These are phyloP conservation scores for Coleophoma eucalyptorum DNA, from an alignment of 2,329 filamentous ascomycete genomes.

Conservation along the genomic window DNA sequence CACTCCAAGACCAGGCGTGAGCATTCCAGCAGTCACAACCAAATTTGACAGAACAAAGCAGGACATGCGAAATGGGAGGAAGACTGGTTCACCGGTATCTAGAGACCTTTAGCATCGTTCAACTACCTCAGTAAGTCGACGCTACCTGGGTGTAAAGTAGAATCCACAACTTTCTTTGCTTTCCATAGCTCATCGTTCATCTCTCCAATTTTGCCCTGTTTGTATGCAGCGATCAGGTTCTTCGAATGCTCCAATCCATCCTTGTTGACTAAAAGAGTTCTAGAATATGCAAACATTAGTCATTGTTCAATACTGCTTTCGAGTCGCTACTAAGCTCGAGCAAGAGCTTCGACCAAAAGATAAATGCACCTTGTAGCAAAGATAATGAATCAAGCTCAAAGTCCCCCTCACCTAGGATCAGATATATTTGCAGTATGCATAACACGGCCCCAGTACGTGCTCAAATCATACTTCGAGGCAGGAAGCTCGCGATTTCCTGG, in stretches of 20 bases:
- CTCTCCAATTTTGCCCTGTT: conserved; percentile 70
- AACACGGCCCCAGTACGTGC: conserved; percentile 93
- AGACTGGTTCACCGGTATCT: conserved; percentile 91
- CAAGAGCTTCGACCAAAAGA: conserved; percentile 1
- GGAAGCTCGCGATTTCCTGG: conserved; percentile 77
- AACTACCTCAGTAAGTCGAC: not conserved
- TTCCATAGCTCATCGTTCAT: conserved; percentile 93
- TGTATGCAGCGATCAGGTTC: conserved; percentile 76
- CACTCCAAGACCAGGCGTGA: conserved; percentile 80
- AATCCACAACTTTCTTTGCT: conserved; percentile 96
- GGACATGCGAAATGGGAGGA: conserved; percentile 97
- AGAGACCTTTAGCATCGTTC: conserved; percentile 8
- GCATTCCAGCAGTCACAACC: conserved; percentile 94
- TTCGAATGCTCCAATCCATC: conserved; percentile 84
- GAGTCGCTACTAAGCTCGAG: conserved; percentile 1
- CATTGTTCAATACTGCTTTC: not conserved
- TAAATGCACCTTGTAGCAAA: conserved; percentile 7
- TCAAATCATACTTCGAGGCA: conserved; percentile 86
- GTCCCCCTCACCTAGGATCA: conserved; percentile 80
- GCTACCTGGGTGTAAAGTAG: conserved; percentile 88
- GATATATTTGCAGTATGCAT: conserved; percentile 84
- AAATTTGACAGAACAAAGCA: conserved; percentile 91
- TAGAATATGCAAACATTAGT: conserved; percentile 35
- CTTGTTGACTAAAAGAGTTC: conserved; percentile 79
- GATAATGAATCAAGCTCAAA: conserved; percentile 15